phyloP scores from a whole-genome alignment of 805 yeast species.

The Myxozyma melibiosi region DNA sequence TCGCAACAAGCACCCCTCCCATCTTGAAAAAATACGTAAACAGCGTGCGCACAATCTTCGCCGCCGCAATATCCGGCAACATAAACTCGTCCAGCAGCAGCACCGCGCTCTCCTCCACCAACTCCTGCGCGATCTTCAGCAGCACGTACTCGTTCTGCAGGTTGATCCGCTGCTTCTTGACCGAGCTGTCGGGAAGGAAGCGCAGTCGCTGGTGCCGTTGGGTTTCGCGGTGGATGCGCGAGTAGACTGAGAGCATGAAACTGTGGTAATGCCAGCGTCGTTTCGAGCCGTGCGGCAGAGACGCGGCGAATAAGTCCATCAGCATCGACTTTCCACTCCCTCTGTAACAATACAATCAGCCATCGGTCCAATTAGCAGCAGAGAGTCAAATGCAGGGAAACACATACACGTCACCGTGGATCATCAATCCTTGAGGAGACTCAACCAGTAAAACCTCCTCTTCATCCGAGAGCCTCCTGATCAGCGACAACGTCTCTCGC shows the following conservation, averaged over 20 bases:
- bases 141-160: conserved; percentile 65
- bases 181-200: background rate
- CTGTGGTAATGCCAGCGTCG: conserved; percentile 72
- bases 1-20: conserved; percentile 76
- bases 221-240: conserved; percentile 54
- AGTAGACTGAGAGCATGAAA: conserved; percentile 68
- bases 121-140: conserved; percentile 65
- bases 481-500: conserved; percentile 44
- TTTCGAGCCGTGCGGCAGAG: conserved; percentile 64
- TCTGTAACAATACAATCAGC: background rate
- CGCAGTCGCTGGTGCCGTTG: conserved; percentile 1
- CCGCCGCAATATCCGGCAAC: conserved; percentile 76
- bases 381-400: background rate
- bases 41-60: conserved; percentile 64
- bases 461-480: conserved; percentile 59
- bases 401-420: conserved; percentile 39
- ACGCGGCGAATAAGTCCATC: conserved; percentile 68
- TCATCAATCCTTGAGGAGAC: conserved; percentile 70
- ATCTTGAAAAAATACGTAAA: conserved; percentile 70
- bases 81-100: conserved; percentile 72
- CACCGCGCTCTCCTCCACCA: conserved; percentile 60
- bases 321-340: conserved; percentile 78
- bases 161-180: conserved; percentile 36
- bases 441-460: conserved; percentile 57
- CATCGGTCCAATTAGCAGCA: background rate